Conservation (phyloP, 306 rosid species). For the Potentilla sterilis region DNA sequence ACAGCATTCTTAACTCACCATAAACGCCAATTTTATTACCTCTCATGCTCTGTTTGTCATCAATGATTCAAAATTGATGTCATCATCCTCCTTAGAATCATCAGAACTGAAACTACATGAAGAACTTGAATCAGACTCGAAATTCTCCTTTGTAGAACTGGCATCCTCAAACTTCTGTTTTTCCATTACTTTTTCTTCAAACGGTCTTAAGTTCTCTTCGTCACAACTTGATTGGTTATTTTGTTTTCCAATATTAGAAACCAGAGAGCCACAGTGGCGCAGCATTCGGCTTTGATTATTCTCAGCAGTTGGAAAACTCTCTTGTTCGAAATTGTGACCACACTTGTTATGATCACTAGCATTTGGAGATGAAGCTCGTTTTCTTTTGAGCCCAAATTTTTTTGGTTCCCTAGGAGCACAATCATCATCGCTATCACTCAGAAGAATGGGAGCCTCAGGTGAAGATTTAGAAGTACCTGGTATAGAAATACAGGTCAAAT, state of each 20-base stretch:
- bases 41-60: constrained; percentile 3
- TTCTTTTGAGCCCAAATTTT: constrained; percentile 18
- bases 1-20: constrained; percentile 18
- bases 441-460: background rate
- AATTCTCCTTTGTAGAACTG: background rate
- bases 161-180: background rate
- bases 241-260: background rate
- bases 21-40: constrained; percentile 8
- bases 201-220: background rate
- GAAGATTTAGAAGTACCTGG: constrained; percentile 20
- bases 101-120: constrained; percentile 12
- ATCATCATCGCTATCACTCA: constrained; percentile 29
- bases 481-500: background rate
- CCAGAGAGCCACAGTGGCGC: background rate
- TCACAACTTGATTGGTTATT: background rate
- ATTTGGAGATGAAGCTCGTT: constrained; percentile 9
- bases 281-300: background rate
- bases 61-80: background rate
- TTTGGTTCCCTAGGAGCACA: background rate
- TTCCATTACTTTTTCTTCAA: constrained; percentile 3
- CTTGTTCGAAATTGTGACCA: constrained; percentile 2
- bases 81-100: constrained; percentile 12
- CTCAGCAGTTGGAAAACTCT: background rate
- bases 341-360: background rate
- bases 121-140: constrained; percentile 13